A percentile compares a stretch with the other conserved stretches of the same genome.
Conservation (phyloP, 108 stramenopile genomes). For the Skeletonema grethae region DNA sequence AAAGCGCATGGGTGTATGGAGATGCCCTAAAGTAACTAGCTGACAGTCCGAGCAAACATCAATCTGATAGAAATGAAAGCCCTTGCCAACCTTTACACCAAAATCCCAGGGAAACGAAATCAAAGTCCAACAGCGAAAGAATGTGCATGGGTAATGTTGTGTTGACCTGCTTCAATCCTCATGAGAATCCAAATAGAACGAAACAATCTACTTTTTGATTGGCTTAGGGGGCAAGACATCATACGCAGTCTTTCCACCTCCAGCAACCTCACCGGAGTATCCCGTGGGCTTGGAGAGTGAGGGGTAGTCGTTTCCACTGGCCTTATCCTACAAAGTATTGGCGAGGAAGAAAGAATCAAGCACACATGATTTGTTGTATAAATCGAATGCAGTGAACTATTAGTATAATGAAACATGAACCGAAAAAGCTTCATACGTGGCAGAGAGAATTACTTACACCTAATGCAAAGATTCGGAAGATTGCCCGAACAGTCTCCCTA, state of each 20-base stretch:
- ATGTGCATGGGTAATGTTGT: background rate
- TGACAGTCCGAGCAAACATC: background rate
- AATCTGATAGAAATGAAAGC: background rate
- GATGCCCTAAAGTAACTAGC: background rate
- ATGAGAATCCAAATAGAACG: background rate
- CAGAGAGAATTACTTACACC: constrained; percentile 31
- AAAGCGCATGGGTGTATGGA: background rate
- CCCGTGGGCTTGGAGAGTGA: constrained; percentile 66
- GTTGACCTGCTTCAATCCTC: background rate
- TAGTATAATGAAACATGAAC: background rate
- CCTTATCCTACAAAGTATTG: constrained; percentile 52
- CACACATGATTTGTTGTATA: background rate
- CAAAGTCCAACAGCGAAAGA: background rate
- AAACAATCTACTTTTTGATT: constrained; percentile 20
- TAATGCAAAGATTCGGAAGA: constrained; percentile 73
- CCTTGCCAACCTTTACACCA: background rate
- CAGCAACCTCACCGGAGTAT: constrained; percentile 71
- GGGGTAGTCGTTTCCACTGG: constrained; percentile 79
- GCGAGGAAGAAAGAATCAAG: background rate
- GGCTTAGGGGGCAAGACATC: constrained; percentile 79
- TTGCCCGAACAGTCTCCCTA: constrained; percentile 74
- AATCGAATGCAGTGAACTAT: background rate
- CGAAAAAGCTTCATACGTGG: background rate
- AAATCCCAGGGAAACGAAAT: background rate
- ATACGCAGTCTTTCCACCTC: constrained; percentile 76